These are phyloP conservation scores for Lactarius hatsudake DNA, from an alignment of 768 basidiomycete species.

Conservation along the genomic window DNA sequence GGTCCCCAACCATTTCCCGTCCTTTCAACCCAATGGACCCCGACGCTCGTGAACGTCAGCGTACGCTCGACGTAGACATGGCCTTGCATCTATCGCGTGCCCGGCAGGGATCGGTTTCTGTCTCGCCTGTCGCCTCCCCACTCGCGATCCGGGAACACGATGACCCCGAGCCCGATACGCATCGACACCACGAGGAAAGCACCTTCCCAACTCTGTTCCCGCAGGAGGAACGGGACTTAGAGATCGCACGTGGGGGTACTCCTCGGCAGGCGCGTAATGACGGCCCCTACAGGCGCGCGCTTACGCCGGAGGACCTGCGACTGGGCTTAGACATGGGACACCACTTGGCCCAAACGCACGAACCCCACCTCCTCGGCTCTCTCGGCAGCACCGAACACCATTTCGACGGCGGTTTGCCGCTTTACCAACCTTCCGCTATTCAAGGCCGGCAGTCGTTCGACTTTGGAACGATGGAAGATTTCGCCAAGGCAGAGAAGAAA, in stretches of 20 bases:
- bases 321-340: constrained; percentile 12
- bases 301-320: constrained; percentile 4
- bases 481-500: constrained; percentile 66
- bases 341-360: constrained; percentile 36
- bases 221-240: constrained; percentile 49
- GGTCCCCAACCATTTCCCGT: constrained; percentile 60
- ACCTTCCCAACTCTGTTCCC: constrained; percentile 45
- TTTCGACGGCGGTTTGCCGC: constrained; percentile 51
- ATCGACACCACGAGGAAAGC: constrained; percentile 31
- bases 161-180: constrained; percentile 33
- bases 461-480: constrained; percentile 74
- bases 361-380: constrained; percentile 47
- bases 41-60: constrained; percentile 79
- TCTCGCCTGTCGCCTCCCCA: constrained; percentile 32
- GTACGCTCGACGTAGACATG: constrained; percentile 93
- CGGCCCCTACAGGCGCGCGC: not conserved
- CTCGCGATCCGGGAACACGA: constrained; percentile 37
- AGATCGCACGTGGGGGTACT: constrained; percentile 37
- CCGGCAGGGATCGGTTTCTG: constrained; percentile 55
- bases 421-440: constrained; percentile 58
- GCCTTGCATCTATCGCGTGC: constrained; percentile 76
- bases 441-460: constrained; percentile 57
- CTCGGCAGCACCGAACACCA: constrained; percentile 13
- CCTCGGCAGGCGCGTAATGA: constrained; percentile 10
- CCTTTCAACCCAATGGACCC: constrained; percentile 70